These are phyloP conservation scores for Talaromyces sp. DNA, from an alignment of 2,329 filamentous ascomycete genomes.

Conservation along the genomic window DNA sequence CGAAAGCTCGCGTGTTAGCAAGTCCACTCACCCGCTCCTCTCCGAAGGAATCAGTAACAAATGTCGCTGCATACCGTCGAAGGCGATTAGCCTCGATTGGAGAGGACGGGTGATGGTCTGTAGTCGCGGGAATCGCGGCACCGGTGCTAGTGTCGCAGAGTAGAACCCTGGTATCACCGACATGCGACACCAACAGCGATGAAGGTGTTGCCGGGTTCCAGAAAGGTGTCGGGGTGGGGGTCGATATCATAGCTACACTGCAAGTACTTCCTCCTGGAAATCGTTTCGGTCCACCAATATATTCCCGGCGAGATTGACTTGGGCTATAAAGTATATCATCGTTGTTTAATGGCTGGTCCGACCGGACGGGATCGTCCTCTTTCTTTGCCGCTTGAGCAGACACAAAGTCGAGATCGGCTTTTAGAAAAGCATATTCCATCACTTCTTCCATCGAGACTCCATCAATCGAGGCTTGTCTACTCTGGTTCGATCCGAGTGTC, in stretches of 20 bases:
- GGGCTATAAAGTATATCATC: constrained; percentile 75
- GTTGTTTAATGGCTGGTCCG: constrained; percentile 76
- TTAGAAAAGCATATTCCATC: constrained; percentile 87
- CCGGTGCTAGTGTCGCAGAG: constrained; percentile 85
- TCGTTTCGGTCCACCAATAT: constrained; percentile 69
- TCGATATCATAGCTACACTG: constrained; percentile 85
- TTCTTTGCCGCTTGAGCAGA: constrained; percentile 80
- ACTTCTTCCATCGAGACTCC: constrained; percentile 52
- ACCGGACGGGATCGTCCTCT: constrained; percentile 65
- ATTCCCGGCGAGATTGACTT: constrained; percentile 41
- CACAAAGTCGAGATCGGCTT: constrained; percentile 92
- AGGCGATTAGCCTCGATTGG: constrained; percentile 80
- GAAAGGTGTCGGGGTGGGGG: constrained; percentile 84
- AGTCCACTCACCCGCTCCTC: constrained; percentile 92
- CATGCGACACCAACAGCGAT: constrained; percentile 81
- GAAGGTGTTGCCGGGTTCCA: constrained; percentile 89
- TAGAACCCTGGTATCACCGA: constrained; percentile 87
- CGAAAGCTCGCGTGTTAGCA: constrained; percentile 91
- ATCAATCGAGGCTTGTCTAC: constrained; percentile 30
- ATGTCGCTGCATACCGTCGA: constrained; percentile 78
- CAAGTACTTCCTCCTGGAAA: constrained; percentile 95
- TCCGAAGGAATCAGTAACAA: constrained; percentile 94
- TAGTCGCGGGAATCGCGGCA: constrained; percentile 74
- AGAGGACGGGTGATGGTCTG: constrained; percentile 87
- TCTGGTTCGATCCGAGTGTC: constrained; percentile 19